Percentiles rank a stretch among this genome's conserved stretches.
phyloP scores from a whole-genome alignment of 805 yeast species.

The Priceomyces melissophilus region DNA sequence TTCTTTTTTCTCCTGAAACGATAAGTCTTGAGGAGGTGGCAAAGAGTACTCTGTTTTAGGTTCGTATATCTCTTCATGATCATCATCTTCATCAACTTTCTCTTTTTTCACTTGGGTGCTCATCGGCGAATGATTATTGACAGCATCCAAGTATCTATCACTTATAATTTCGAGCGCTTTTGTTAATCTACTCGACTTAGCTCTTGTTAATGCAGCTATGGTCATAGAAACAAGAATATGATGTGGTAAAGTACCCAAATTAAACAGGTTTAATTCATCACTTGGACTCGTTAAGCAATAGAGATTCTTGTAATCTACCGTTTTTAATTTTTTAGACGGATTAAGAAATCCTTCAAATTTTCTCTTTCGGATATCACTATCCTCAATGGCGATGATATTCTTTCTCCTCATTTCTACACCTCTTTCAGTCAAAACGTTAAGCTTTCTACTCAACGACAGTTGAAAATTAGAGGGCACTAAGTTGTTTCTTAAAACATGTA shows the following conservation, averaged over 20 bases:
- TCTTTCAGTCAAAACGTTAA: constrained; percentile 26
- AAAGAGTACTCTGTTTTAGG: constrained; percentile 46
- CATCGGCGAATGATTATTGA: constrained; percentile 6
- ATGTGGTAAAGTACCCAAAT: constrained; percentile 64
- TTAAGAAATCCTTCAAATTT: constrained; percentile 42
- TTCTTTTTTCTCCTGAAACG: constrained; percentile 52
- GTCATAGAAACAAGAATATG: constrained; percentile 64
- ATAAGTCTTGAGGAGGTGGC: constrained; percentile 56
- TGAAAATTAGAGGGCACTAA: constrained; percentile 35
- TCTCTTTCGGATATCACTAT: constrained; percentile 30
- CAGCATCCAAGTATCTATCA: constrained; percentile 54
- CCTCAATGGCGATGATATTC: constrained; percentile 31
- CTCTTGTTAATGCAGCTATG: constrained; percentile 58
- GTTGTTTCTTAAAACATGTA: constrained; percentile 34
- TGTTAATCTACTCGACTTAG: constrained; percentile 49
- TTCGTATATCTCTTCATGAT: constrained; percentile 29
- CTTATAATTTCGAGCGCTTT: constrained; percentile 69
- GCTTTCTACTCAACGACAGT: constrained; percentile 23
- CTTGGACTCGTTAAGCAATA: constrained; percentile 62
- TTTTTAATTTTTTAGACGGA: constrained; percentile 24
- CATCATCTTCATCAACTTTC: constrained; percentile 30
- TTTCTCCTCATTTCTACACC: constrained; percentile 42
- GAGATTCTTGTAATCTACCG: constrained; percentile 52
- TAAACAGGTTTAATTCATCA: constrained; percentile 63
- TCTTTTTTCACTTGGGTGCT: constrained; percentile 9